These are phyloP conservation scores for Boletus barrowsii DNA, from an alignment of 768 basidiomycete genomes.

Conservation along the genomic window DNA sequence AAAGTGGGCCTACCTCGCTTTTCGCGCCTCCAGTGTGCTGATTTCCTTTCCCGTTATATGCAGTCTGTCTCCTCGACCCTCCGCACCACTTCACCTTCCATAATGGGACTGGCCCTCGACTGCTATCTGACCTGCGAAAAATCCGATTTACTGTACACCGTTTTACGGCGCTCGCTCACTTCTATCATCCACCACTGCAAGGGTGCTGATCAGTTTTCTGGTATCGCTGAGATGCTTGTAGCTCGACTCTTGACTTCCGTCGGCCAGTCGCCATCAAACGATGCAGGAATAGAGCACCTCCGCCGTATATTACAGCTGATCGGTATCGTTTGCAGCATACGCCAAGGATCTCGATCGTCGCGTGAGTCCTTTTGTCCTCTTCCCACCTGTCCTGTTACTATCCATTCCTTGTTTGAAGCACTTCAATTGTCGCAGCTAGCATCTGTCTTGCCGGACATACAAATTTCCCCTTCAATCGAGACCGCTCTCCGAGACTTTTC, in stretches of 20 bases:
- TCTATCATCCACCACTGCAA: slow-evolving; percentile 83
- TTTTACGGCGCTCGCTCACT: slow-evolving; percentile 72
- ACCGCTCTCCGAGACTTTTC: slow-evolving; percentile 33
- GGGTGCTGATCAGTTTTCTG: slow-evolving; percentile 58
- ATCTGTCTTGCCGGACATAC: slow-evolving; percentile 28
- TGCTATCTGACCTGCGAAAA: slow-evolving; percentile 46
- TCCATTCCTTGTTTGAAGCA: slow-evolving; percentile 20
- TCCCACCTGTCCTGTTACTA: slow-evolving; percentile 1
- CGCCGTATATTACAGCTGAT: slow-evolving; percentile 55
- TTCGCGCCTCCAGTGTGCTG: neutral
- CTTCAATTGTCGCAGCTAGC: slow-evolving; percentile 38
- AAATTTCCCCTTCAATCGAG: slow-evolving; percentile 26
- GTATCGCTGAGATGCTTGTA: slow-evolving; percentile 53
- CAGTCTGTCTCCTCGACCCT: slow-evolving; percentile 82
- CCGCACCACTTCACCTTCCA: slow-evolving; percentile 68
- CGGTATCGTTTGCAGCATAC: slow-evolving; percentile 56
- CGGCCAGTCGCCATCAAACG: neutral
- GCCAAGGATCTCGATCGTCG: slow-evolving; percentile 66
- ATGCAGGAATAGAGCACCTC: slow-evolving; percentile 36
- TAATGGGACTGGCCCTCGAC: slow-evolving; percentile 56
- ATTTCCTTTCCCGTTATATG: neutral
- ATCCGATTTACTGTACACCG: slow-evolving; percentile 44
- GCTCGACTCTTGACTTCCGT: slow-evolving; percentile 32
- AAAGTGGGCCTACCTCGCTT: slow-evolving; percentile 45
- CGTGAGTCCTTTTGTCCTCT: slow-evolving; percentile 38